Percentiles rank a stretch among this genome's conserved stretches.
Conservation (phyloP, 331 rosid species). For the Rosa hybrid region DNA sequence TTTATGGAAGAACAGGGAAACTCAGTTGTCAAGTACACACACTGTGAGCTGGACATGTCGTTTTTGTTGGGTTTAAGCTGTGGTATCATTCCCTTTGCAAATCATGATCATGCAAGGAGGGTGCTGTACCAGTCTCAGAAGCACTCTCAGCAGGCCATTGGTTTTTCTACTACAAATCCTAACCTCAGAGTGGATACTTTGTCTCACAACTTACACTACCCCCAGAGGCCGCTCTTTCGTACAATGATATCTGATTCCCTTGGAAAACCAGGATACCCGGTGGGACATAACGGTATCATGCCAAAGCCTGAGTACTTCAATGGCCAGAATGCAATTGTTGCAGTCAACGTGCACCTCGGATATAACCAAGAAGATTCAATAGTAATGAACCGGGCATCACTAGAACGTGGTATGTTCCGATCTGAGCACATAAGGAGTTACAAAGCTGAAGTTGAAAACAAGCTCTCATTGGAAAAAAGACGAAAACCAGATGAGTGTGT, state of each 20-base stretch:
- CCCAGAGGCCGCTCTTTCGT: slow-evolving; percentile 83
- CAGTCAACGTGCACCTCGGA: slow-evolving; percentile 93
- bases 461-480: slow-evolving; percentile 70
- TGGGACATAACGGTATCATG: slow-evolving; percentile 39
- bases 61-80: slow-evolving; percentile 83
- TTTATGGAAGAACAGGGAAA: slow-evolving; percentile 55
- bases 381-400: slow-evolving; percentile 91
- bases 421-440: slow-evolving; percentile 91
- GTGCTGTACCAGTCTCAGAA: slow-evolving; percentile 93
- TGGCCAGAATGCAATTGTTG: slow-evolving; percentile 96
- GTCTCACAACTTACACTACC: slow-evolving; percentile 81
- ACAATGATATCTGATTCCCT: slow-evolving; percentile 85
- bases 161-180: slow-evolving; percentile 72
- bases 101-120: slow-evolving; percentile 97
- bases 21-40: slow-evolving; percentile 54
- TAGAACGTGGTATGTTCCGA: slow-evolving; percentile 98
- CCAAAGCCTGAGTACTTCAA: slow-evolving; percentile 82
- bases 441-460: slow-evolving; percentile 84
- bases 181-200: slow-evolving; percentile 83
- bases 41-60: slow-evolving; percentile 93
- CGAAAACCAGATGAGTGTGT: slow-evolving; percentile 74
- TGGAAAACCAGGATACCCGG: slow-evolving; percentile 55
- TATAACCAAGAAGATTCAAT: slow-evolving; percentile 96
- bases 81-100: slow-evolving; percentile 82
- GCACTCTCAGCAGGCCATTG: slow-evolving; percentile 97